Base-by-base conservation (phyloP, 108 stramenopile genomes). In the Nannochloropsis oceanica region DNA sequence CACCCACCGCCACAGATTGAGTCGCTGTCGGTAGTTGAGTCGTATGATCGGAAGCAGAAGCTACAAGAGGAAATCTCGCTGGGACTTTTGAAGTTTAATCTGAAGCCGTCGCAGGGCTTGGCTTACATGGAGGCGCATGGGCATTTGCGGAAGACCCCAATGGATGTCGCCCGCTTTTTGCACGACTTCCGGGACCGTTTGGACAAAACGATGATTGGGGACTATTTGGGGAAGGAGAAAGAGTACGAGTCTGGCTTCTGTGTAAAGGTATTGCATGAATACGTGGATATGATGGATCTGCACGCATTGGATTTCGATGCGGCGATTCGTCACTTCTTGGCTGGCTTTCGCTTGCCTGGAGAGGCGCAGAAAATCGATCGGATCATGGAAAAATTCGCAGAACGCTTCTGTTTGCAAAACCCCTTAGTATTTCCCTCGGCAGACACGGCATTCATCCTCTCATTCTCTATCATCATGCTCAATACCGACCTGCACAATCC, bases 341-440 rank as follows among this genome's bases (percentile, higher is more conserved):
- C 93, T 83, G 97, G 97, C 26, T 99, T 99, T 87, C 93, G 98
- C 42, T 90, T 99, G 24, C 98, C 98, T 26, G 98, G 98, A 13
- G 98, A 99, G 93, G 98, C 98, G 9, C 98, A 99, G 87, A 99
- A 99, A 44, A 99, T 99, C 91, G 98, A 99, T 88, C 97, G 98
- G 42, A 98, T 99, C 85, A 97, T 99, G 96, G 98, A 99, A 87
- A 97, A 96, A 73, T 99, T 98, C 90, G 96, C 98, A 22, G 98
- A 96, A 89, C 91, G 94, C 12, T 99, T 94, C 90, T 95, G 92
- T 43, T 89, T 90, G 50, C 95, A 96, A 85, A 96, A 96, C 89
- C 90, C 92, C 11, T 87, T 83, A 42, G 93, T 93, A 13, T 98
- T 99, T 86, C 96, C 98, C 10, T 95, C 91, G 26, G 96, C 97